Evolutionary conservation across 1,139 yeast species (phyloP).

Genomic region (Kodamaea suecica): DNA sequence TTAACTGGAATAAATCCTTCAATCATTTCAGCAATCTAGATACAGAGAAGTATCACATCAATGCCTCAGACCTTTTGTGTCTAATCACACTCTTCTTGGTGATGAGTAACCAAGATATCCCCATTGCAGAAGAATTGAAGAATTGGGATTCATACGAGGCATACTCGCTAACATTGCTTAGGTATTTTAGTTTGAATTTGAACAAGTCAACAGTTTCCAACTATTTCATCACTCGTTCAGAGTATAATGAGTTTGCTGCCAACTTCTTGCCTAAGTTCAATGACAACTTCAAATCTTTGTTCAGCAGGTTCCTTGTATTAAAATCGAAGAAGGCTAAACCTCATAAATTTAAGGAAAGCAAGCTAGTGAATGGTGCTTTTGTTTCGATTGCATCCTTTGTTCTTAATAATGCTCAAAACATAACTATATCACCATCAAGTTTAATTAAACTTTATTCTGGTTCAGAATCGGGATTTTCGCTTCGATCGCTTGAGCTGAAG

Average conservation of each 20-base stretch:
- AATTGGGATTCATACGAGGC: conserved; percentile 37
- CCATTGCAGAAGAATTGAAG: conserved; percentile 8
- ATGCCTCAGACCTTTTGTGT: conserved; percentile 22
- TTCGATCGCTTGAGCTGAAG: conserved; percentile 79
- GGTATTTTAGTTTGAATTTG: conserved; percentile 41
- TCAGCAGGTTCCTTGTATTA: conserved; percentile 1
- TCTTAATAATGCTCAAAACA: conserved; percentile 19
- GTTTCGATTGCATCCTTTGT: conserved; percentile 42
- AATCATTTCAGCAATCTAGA: conserved; percentile 28
- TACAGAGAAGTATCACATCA: conserved; percentile 27
- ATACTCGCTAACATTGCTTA: conserved; percentile 35
- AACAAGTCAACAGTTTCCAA: conserved; percentile 19
- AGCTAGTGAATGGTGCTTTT: conserved; percentile 38
- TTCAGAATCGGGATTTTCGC: conserved; percentile 76
- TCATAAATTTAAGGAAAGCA: conserved; percentile 29
- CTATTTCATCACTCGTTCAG: conserved; percentile 26
- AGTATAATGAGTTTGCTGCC: conserved; percentile 31
- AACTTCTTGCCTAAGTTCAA: conserved; percentile 33
- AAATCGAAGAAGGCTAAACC: conserved; percentile 1
- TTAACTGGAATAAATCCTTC: conserved; percentile 9
- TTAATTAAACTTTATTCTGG: conserved; percentile 70
- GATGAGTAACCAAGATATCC: conserved; percentile 12
- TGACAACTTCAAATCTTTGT: neutral
- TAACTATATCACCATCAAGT: conserved; percentile 32
- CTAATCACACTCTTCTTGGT: conserved; percentile 9